Conservation (phyloP, 176 grass and related monocot genomes). For the Guadua angustifolia region DNA sequence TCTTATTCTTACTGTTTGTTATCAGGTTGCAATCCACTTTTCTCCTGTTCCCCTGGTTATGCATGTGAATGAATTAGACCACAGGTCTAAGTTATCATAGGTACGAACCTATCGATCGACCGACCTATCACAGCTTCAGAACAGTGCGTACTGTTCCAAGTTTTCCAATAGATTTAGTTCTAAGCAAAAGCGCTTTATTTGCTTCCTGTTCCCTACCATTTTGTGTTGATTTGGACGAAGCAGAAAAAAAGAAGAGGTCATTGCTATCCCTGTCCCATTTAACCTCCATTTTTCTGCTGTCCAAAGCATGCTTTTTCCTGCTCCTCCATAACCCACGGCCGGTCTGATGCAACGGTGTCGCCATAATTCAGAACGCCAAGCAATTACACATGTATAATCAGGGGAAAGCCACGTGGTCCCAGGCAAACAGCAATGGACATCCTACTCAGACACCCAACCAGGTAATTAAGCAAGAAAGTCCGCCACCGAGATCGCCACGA, state of each 20-base stretch:
- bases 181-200: constrained; percentile 50
- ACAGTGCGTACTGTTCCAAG: not conserved
- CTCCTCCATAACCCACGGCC: not conserved
- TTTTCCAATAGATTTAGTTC: constrained; percentile 43
- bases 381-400: constrained; percentile 16
- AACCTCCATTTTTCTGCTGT: not conserved
- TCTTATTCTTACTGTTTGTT: not conserved
- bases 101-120: not conserved
- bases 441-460: not conserved
- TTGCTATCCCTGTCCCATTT: constrained; percentile 1
- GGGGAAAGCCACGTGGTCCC: not conserved
- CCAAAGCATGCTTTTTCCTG: not conserved
- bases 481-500: not conserved
- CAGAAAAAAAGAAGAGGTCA: not conserved
- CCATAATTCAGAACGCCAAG: constrained; percentile 16
- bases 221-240: constrained; percentile 44
- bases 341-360: constrained; percentile 30
- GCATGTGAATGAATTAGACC: not conserved
- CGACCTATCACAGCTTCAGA: not conserved
- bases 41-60: not conserved
- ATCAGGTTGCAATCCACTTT: constrained; percentile 26
- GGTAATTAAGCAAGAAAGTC: not conserved
- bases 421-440: not conserved
- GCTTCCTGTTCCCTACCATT: constrained; percentile 22
- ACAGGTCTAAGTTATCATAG: not conserved